These are phyloP conservation scores for Populus simonii DNA, from an alignment of 345 rosid species.

Conservation along the genomic window DNA sequence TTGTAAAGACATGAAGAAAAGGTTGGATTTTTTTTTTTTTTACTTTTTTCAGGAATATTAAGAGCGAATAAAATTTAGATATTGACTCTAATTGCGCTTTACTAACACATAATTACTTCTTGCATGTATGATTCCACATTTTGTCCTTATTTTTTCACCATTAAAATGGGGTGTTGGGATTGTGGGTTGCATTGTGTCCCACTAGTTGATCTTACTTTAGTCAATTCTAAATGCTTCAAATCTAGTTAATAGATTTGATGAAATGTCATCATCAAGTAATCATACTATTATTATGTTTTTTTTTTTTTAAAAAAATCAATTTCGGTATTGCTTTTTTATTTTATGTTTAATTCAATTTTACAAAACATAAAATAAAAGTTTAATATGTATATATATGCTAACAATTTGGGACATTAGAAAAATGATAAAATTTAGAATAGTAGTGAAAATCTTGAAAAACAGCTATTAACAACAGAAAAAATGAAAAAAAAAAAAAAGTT, in stretches of 20 bases:
- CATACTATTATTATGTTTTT: not conserved
- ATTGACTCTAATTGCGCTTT: not conserved
- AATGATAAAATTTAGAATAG: no score
- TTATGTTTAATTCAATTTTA: no score
- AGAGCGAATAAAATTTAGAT: not conserved
- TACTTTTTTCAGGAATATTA: not conserved
- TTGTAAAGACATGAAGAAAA: constrained; percentile 14
- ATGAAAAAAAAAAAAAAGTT: no score
- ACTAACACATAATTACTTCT: constrained; percentile 2
- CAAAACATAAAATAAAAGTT: no score
- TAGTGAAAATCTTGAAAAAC: not conserved
- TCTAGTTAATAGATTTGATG: not conserved
- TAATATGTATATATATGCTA: no score
- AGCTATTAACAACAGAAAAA: not conserved
- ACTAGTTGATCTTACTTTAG: not conserved
- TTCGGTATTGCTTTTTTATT: no score
- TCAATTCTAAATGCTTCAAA: constrained; percentile 7
- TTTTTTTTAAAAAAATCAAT: no score
- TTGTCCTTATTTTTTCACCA: not conserved
- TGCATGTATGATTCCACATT: not conserved
- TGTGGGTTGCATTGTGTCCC: constrained; percentile 16
- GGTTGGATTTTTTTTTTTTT: not conserved
- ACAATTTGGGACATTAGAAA: no score
- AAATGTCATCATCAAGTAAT: not conserved
- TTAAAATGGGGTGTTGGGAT: constrained; percentile 4